Percentiles rank a stretch among this genome's conserved stretches.
Conservation (phyloP, 345 rosid species). For the Melastoma malabathricum region DNA sequence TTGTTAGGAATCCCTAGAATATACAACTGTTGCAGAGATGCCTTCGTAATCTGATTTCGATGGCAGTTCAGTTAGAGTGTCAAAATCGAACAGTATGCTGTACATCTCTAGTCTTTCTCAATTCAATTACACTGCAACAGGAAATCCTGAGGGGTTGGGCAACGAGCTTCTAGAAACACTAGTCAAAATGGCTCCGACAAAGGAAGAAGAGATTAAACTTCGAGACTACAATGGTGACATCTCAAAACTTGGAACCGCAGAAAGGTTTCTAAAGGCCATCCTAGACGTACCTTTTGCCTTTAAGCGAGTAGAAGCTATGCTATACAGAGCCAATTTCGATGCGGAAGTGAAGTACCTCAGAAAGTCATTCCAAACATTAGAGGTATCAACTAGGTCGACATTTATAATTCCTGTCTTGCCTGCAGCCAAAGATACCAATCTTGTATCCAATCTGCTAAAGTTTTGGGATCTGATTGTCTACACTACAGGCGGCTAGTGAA, state of each 20-base stretch:
- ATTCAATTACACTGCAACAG: conserved; percentile 22
- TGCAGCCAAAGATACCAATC: too few species aligned
- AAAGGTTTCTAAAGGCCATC: conserved; percentile 74
- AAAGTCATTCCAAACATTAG: conserved; percentile 76
- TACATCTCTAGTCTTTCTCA: too few species aligned
- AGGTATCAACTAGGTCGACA: conserved; percentile 30
- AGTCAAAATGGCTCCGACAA: conserved; percentile 97
- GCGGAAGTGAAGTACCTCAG: conserved; percentile 76
- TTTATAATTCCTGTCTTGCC: neutral
- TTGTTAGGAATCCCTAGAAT: too few species aligned
- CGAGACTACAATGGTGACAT: conserved; percentile 60
- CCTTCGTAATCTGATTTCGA: too few species aligned
- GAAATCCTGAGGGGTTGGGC: conserved; percentile 78
- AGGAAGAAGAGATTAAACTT: conserved; percentile 93
- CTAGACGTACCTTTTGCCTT: conserved; percentile 89
- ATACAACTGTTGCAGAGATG: too few species aligned
- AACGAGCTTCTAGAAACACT: conserved; percentile 87
- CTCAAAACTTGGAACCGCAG: conserved; percentile 81
- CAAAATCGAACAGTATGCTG: too few species aligned
- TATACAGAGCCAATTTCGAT: conserved; percentile 87
- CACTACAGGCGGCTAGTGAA: conserved; percentile 63
- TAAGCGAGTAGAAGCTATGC: conserved; percentile 91
- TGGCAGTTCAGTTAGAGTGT: too few species aligned
- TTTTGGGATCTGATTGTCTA: conserved; percentile 3
- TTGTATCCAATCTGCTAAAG: neutral